Evolutionary conservation across 1,139 yeast genomes (phyloP).

Genomic region (Yamadazyma sp.): DNA sequence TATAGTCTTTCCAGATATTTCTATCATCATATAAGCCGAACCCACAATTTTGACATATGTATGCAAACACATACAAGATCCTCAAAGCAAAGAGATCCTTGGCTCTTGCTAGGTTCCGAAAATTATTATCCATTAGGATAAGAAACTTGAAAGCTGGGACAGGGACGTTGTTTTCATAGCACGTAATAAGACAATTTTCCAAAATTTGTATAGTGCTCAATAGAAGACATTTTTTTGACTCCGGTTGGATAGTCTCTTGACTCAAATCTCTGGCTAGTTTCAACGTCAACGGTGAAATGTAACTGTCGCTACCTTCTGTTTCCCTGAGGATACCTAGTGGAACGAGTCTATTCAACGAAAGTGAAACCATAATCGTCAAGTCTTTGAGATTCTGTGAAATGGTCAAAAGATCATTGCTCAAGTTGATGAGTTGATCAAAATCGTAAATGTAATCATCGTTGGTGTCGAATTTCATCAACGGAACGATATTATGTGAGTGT

Average conservation of each 20-base stretch:
- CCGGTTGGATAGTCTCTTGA: background rate
- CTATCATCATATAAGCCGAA: constrained; percentile 21
- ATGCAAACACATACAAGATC: constrained; percentile 22
- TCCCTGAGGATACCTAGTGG: background rate
- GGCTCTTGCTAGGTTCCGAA: constrained; percentile 16
- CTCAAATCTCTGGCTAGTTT: constrained; percentile 2
- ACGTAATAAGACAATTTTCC: background rate
- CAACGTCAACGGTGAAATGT: background rate
- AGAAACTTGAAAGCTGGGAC: constrained; percentile 30
- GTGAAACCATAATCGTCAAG: background rate
- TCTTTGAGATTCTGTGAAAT: constrained; percentile 5
- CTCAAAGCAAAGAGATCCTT: constrained; percentile 26
- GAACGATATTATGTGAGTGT: constrained; percentile 31
- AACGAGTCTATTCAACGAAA: background rate
- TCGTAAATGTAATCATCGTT: constrained; percentile 16
- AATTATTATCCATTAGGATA: constrained; percentile 15
- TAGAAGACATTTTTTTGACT: background rate
- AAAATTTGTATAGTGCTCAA: background rate
- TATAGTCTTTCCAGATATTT: constrained; percentile 30
- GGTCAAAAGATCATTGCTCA: constrained; percentile 12
- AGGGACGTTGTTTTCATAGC: constrained; percentile 13
- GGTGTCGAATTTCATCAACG: constrained; percentile 25
- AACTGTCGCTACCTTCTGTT: background rate
- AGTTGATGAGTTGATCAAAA: constrained; percentile 10
- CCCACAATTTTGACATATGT: constrained; percentile 19